Conservation (phyloP, 225 moss, liverwort and hornwort species). For the Asterella californica region DNA sequence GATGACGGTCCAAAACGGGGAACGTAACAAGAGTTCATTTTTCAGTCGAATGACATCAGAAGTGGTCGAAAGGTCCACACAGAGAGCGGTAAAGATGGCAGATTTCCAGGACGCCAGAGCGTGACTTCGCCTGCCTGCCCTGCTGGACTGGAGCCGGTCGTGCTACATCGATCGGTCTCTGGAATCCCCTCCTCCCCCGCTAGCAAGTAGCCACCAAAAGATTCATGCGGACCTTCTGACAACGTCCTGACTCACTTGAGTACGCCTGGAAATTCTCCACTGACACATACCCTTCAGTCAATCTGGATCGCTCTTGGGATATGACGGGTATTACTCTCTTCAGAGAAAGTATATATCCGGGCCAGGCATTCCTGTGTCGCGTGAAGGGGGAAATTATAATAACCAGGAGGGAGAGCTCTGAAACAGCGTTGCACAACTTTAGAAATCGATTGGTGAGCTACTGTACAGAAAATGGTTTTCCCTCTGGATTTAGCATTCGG, state of each 20-base stretch:
- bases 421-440: neutral
- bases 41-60: no score
- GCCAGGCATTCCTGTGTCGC: neutral
- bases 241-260: neutral
- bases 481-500: neutral
- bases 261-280: neutral
- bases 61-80: neutral
- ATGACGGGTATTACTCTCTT: neutral
- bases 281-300: neutral
- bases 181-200: neutral
- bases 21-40: neutral
- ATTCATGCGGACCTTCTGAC: neutral
- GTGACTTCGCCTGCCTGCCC: constrained; percentile 1
- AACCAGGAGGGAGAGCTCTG: neutral
- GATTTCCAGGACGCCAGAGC: neutral
- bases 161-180: neutral
- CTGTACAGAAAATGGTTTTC: constrained; percentile 1
- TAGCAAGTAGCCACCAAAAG: neutral
- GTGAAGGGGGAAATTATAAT: neutral
- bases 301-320: neutral
- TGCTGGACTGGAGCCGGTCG: constrained; percentile 7
- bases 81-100: neutral
- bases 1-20: neutral
- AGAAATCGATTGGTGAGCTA: neutral
- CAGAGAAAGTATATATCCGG: neutral